Evolutionary conservation across 208 protist species (phyloP), one percentile per base, ranked within the genome.

Genomic region (Phytomonas serpens): DNA sequence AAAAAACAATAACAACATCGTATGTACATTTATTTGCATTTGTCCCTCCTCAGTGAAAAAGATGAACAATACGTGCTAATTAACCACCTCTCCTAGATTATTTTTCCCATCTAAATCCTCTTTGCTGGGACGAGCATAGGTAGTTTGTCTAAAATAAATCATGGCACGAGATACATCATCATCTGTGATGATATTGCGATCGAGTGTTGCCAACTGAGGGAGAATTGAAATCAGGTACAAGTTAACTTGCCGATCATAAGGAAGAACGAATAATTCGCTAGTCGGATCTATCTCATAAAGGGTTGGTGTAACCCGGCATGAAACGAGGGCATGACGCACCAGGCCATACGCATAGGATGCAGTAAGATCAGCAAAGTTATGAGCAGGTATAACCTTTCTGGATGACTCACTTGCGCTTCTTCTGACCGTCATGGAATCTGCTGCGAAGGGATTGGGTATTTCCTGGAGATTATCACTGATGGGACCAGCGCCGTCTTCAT

Each of bases 221-320:
- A 89, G 74, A 11, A 82, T 67, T 27, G 77, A 70, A 29, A 89
- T 64, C 0, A 85, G 68, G 68, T 79, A 80, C 63, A 87, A 63
- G 31, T 70, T 76, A 63, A 79, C 74, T 47, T 84, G 85, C 61
- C 71, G 71, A 23, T 38, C 33, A 40, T 29, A 57, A 27, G 81
- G 71, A 66, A 87, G 62, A 38, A 62, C 64, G n/a, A 47, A 10
- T n/a, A 89, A 71, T 67, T 87, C 82, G 10, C 61, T 47, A 47
- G 40, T 47, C 9, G 40, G 40, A 47, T 47, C 40, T 23, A 47
- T 47, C 40, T 47, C 40, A 11, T 47, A 47, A 65, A 65, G 62
- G 32, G 14, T 65, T 65, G 34, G 32, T 11, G 32, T 65, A 13
- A 38, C 9, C 34, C 34, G 32, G 14, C 34, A 42, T 19, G 32